Evolutionary conservation across 2,329 filamentous ascomycete genomes (phyloP), one percentile per base, ranked within the genome.

Genomic region (Acrodontium crateriforme): DNA sequence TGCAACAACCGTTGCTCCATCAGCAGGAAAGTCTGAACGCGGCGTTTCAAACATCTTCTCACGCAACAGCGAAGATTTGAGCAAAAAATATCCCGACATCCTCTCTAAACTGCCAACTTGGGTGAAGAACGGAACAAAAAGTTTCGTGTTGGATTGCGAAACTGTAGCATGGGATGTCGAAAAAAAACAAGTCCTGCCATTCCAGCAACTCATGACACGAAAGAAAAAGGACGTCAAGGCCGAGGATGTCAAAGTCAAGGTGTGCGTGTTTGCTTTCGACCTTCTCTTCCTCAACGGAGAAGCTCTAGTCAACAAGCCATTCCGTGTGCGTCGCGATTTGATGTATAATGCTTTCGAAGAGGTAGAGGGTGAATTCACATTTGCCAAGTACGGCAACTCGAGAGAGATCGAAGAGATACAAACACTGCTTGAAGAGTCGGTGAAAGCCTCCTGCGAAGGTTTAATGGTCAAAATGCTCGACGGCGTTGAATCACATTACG

Each of bases 381-480:
- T 93, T 41, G 89, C 89, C 7, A 84, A 83, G 18, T 76, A 69
- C 44, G 89, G 84, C 61, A 68, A 98, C 48, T 81, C 81, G 8
- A 80, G 77, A 45, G 82, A 94, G 41, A 66, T 98, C 3, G 87
- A 95, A 29, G 82, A 92, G 47, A 98, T 98, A 30, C 87, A 95
- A 49, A 68, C 66, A 1, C 79, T 98, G 45, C 67, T 98, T 2
- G 89, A 98, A 47, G 87, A 95, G 34, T 89, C 81, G 45, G 79
- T 98, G 39, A 93, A 93, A 55, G 82, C 85, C 2, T 91, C 83
- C 0, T 98, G 89, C 49, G 89, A 98, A 61, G 89, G 89, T 8
- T 64, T 98, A 29, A 98, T 98, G 89, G 89, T 98, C 9, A 98
- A 98, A 63, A 98, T 98, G 89, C 60, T 98, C 34, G 87, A 95